Base-by-base conservation (phyloP, 495 filamentous ascomycete genomes). In the Rusavskia elegans region DNA sequence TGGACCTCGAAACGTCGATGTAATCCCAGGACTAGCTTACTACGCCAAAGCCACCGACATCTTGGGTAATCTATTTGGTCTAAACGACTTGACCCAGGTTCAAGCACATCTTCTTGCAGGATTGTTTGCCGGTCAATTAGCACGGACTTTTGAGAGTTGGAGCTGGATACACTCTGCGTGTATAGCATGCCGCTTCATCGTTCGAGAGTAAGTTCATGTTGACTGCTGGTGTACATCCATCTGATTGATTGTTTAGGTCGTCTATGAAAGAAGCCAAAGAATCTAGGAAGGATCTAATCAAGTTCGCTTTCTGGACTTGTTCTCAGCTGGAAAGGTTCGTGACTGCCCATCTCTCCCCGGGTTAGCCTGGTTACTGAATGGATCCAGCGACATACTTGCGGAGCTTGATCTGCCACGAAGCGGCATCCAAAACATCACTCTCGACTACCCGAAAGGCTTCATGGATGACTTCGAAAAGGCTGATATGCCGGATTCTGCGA, bases 261-360 rank as follows among this genome's bases (percentile, higher is more conserved):
- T 14, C 13, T 32, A 19, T 55, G 6, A 48, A 19, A n/a, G 52
- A 32, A 23, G 61, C 17, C 45, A 64, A 41, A 42, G 61, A 55
- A 51, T 70, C 60, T 57, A 61, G 70, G 46, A 63, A 58, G 45
- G 78, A 82, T 56, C 71, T 83, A 39, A 71, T 84, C 48, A 71
- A 83, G 35, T 82, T 92, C 56, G 86, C 87, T 7, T 95, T 86
- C 58, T 98, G 90, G 90, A 92, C 89, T 9, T 93, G 86, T 61
- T 68, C 95, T 57, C 92, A 96, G 57, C 73, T 97, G 20, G 92
- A 98, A 68, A 95, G 85, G 85, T 89, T 65, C 53, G 66, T 45
- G 29, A 39, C 29, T 27, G 49, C 52, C 11, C 44, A 27, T n/a
- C 30, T 8, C 39, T 11, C n/a, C 16, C 25, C 40, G 27, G 13